Percentiles rank a stretch among this genome's conserved stretches.
Conservation (phyloP, 2,329 filamentous ascomycete genomes). For the Fusarium torreyae region DNA sequence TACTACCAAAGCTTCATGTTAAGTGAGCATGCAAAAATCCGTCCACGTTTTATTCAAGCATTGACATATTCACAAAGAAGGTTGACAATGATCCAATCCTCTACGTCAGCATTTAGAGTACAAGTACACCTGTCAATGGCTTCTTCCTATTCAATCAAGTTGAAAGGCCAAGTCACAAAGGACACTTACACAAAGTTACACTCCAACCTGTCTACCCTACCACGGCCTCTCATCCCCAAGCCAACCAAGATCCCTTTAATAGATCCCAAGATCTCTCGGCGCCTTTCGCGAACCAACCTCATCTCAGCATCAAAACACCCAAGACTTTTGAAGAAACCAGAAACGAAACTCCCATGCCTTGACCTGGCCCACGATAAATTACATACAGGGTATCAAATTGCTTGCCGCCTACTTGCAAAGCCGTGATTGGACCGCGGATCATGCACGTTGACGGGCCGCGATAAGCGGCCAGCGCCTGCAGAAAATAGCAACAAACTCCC, state of each 20-base stretch:
- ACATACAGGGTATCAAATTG: slow-evolving; percentile 13
- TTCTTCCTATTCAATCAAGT: neutral
- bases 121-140: neutral
- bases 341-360: slow-evolving; percentile 32
- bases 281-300: slow-evolving; percentile 34
- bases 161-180: neutral
- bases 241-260: slow-evolving; percentile 13
- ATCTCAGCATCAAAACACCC: slow-evolving; percentile 21
- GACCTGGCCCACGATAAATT: slow-evolving; percentile 18
- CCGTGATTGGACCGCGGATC: slow-evolving; percentile 38
- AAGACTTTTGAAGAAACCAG: slow-evolving; percentile 30
- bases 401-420: slow-evolving; percentile 9
- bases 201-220: slow-evolving; percentile 11
- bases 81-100: neutral
- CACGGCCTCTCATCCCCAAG: slow-evolving; percentile 8
- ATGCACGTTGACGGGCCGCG: slow-evolving; percentile 41
- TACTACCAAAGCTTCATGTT: neutral
- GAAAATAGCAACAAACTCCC: slow-evolving; percentile 46
- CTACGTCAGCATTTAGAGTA: neutral
- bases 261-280: slow-evolving; percentile 39
- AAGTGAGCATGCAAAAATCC: neutral
- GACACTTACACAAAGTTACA: slow-evolving; percentile 4
- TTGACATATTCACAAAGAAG: neutral
- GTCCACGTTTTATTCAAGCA: neutral
- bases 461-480: slow-evolving; percentile 49